Evolutionary conservation across 495 filamentous ascomycete genomes (phyloP).

Genomic region (Acidiella bohemica): DNA sequence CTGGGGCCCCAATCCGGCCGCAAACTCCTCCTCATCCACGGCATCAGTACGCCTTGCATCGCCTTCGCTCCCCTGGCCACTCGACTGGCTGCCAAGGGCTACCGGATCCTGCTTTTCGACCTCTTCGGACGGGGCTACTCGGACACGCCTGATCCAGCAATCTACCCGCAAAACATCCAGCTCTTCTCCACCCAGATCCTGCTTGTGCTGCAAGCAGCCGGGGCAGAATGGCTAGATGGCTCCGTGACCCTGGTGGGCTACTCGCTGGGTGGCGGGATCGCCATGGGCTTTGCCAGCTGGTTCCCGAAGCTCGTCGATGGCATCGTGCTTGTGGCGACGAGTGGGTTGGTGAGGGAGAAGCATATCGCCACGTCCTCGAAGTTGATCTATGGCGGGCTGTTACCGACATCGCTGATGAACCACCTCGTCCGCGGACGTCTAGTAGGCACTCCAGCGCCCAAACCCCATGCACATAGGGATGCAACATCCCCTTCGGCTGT

Average conservation of each 20-base stretch:
- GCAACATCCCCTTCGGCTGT: not conserved
- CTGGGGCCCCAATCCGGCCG: slow-evolving; percentile 69
- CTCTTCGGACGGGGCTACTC: slow-evolving; percentile 73
- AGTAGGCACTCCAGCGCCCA: slow-evolving; percentile 2
- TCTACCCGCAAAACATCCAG: slow-evolving; percentile 48
- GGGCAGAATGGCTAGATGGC: slow-evolving; percentile 1
- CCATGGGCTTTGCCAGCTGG: slow-evolving; percentile 55
- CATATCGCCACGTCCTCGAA: slow-evolving; percentile 46
- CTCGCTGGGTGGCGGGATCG: slow-evolving; percentile 70
- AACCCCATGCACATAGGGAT: not conserved
- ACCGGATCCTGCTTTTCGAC: slow-evolving; percentile 72
- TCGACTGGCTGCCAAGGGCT: slow-evolving; percentile 54
- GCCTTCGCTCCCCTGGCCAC: slow-evolving; percentile 55
- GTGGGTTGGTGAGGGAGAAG: slow-evolving; percentile 54
- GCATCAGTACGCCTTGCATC: slow-evolving; percentile 72
- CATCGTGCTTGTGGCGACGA: slow-evolving; percentile 60
- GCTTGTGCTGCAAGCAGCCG: slow-evolving; percentile 48
- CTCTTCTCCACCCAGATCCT: slow-evolving; percentile 67
- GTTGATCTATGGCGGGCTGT: slow-evolving; percentile 44
- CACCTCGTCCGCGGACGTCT: slow-evolving; percentile 44
- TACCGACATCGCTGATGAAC: slow-evolving; percentile 45
- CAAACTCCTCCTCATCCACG: slow-evolving; percentile 74
- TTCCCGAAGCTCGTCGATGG: slow-evolving; percentile 54
- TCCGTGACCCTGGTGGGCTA: slow-evolving; percentile 65
- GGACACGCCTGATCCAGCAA: slow-evolving; percentile 47